phyloP scores from a whole-genome alignment of 2,329 filamentous ascomycete species.

The Parasarocladium wereldwijsianum region DNA sequence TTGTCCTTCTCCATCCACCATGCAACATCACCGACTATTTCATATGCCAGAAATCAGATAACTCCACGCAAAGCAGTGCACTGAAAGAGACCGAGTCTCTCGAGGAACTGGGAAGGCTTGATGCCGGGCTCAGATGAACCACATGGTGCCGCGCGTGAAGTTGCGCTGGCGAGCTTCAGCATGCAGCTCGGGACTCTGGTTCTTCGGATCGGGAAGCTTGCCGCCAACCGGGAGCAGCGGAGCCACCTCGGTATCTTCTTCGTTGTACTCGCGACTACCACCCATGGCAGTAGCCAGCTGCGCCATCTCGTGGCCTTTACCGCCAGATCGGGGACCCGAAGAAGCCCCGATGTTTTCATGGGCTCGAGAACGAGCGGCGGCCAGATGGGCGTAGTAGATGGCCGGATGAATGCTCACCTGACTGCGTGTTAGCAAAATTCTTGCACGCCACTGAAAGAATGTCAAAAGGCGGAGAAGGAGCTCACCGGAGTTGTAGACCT shows the following conservation, averaged over 20 bases:
- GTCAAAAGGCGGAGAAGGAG: no score
- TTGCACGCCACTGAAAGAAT: no score
- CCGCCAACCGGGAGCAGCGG: constrained; percentile 10
- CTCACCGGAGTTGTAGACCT: constrained; percentile 84
- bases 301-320: constrained; percentile 26
- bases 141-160: constrained; percentile 26
- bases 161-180: constrained; percentile 18
- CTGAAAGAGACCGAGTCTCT: no score
- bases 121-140: constrained; percentile 22
- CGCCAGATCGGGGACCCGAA: constrained; percentile 26
- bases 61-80: no score
- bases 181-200: not conserved
- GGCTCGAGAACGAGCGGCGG: constrained; percentile 61
- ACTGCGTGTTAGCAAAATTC: no score
- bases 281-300: constrained; percentile 25
- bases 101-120: no score
- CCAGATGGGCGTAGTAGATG: constrained; percentile 91
- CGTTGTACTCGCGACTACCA: not conserved
- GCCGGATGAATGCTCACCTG: constrained; percentile 79
- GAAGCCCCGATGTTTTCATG: constrained; percentile 46
- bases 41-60: no score
- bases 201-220: not conserved
- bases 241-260: constrained; percentile 6
- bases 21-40: no score
- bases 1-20: no score